phyloP scores from a whole-genome alignment of 2,329 filamentous ascomycete species.

The Pseudohalonectria lignicola region DNA sequence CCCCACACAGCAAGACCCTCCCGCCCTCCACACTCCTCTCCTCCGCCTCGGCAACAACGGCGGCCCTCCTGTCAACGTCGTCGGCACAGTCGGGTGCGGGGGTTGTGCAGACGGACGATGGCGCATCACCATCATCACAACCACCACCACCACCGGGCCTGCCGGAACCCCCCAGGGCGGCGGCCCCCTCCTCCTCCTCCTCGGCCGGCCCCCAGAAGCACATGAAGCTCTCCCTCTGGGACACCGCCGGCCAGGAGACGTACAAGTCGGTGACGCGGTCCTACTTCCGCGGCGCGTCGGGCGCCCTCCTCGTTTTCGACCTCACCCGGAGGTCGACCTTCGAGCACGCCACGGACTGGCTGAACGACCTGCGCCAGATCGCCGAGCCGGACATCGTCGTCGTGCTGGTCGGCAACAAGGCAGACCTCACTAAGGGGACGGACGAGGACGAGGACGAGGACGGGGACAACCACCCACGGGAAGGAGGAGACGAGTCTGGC shows the following conservation, averaged over 20 bases:
- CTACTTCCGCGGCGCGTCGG: conserved; percentile 73
- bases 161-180: conserved; percentile 36
- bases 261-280: conserved; percentile 94
- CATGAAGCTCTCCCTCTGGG: conserved; percentile 93
- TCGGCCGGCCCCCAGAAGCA: conserved; percentile 44
- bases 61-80: conserved; percentile 5
- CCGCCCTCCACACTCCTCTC: conserved; percentile 12
- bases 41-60: conserved; percentile 9
- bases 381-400: conserved; percentile 94
- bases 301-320: conserved; percentile 80
- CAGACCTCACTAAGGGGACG: conserved; percentile 54
- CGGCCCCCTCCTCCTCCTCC: conserved; percentile 20
- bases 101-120: neutral
- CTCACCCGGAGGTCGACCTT: conserved; percentile 82
- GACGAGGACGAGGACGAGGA: conserved; percentile 21
- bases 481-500: too few relatives aligned
- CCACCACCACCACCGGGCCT: conserved; percentile 23
- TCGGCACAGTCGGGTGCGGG: neutral
- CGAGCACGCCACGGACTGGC: conserved; percentile 80
- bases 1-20: conserved; percentile 51
- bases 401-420: conserved; percentile 91
- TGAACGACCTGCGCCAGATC: conserved; percentile 86
- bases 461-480: conserved; percentile 27
- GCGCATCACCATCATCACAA: neutral
- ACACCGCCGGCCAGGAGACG: conserved; percentile 92